phyloP scores from a whole-genome alignment of 2,329 filamentous ascomycete species.

The Trichoderma lentiforme region DNA sequence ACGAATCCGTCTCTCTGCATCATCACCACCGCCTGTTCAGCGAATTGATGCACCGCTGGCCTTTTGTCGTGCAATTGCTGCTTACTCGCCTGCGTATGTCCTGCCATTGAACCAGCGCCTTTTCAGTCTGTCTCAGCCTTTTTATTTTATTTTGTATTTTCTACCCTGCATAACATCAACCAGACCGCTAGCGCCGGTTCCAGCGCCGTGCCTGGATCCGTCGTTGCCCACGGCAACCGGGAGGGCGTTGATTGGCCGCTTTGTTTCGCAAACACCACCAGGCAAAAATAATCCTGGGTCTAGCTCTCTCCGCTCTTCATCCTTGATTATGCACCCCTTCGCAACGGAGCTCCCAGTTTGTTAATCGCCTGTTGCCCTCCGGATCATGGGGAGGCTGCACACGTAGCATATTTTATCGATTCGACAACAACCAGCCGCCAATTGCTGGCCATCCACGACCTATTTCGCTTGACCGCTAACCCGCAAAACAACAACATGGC shows the following conservation, averaged over 20 bases:
- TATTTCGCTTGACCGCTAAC: constrained; percentile 21
- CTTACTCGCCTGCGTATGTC: neutral
- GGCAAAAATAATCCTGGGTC: constrained; percentile 28
- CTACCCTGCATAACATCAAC: neutral
- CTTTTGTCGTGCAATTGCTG: neutral
- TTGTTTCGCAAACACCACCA: constrained; percentile 9
- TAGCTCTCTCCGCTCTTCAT: constrained; percentile 16
- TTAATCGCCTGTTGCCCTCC: constrained; percentile 28
- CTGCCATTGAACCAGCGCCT: neutral
- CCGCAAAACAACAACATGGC: constrained; percentile 33
- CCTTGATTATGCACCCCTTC: constrained; percentile 18
- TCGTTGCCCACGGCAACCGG: constrained; percentile 34
- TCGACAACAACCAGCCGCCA: constrained; percentile 20
- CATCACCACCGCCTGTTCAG: neutral
- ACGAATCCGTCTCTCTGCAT: neutral
- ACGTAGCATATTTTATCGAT: constrained; percentile 39
- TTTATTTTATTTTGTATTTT: neutral
- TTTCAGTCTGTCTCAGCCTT: neutral
- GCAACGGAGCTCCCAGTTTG: constrained; percentile 9
- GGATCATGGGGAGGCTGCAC: constrained; percentile 39
- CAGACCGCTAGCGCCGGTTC: neutral
- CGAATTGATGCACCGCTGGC: neutral
- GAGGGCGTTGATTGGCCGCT: constrained; percentile 31
- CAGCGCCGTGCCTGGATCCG: neutral
- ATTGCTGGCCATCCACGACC: constrained; percentile 22